A percentile compares a stretch with the other conserved stretches of the same genome.
Conservation (phyloP, 169 alveolate genomes). For the Fabrea salina region DNA sequence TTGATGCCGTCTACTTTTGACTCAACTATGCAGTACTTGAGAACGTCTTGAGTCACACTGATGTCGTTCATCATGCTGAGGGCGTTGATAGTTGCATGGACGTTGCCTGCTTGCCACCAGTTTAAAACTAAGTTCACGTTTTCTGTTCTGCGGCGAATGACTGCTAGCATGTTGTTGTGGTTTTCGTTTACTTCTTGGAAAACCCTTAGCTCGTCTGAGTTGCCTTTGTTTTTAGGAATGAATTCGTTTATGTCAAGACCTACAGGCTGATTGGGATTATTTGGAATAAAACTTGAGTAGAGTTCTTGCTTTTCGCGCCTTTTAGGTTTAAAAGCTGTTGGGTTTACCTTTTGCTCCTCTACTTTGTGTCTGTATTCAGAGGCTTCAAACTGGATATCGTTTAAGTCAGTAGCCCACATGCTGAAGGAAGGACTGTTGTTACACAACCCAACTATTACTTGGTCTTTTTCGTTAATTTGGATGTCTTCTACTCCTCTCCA, state of each 20-base stretch:
- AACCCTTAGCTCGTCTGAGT: neutral
- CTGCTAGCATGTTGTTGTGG: neutral
- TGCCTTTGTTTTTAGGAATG: neutral
- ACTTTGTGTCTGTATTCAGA: neutral
- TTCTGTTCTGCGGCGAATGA: neutral
- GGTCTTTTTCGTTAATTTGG: constrained; percentile 7
- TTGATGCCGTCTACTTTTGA: neutral
- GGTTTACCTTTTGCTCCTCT: neutral
- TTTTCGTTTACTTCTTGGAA: neutral
- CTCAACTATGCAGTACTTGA: neutral
- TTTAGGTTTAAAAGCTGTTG: neutral
- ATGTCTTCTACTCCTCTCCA: constrained; percentile 53
- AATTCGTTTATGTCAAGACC: constrained; percentile 27
- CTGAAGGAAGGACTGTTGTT: neutral
- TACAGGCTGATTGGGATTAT: neutral
- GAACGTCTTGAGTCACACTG: neutral
- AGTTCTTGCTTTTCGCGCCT: neutral
- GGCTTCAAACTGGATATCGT: neutral
- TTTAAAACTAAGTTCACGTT: neutral
- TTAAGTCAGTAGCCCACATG: constrained; percentile 16
- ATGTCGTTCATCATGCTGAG: constrained; percentile 16
- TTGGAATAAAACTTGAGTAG: neutral
- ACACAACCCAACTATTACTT: constrained; percentile 24
- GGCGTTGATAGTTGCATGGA: neutral
- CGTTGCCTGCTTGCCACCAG: neutral